phyloP scores from a whole-genome alignment of 2,329 filamentous ascomycete genomes.

The Colletotrichum sp. region DNA sequence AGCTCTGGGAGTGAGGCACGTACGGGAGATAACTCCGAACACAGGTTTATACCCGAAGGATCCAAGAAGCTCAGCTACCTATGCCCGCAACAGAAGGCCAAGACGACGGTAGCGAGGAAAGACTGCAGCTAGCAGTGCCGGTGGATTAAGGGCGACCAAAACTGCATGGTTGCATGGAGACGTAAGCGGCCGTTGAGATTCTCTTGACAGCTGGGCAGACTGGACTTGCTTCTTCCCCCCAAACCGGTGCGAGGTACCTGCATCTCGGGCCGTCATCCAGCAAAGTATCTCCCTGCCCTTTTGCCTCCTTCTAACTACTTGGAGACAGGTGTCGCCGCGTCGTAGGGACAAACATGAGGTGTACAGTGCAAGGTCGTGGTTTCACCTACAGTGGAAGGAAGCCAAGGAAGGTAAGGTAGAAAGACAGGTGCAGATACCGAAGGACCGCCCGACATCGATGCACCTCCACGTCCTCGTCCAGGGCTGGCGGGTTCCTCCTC shows the following conservation, averaged over 20 bases:
- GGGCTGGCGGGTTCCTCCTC: background rate
- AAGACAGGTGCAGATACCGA: background rate
- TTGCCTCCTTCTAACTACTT: background rate
- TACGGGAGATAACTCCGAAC: background rate
- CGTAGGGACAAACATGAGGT: background rate
- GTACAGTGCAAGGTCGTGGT: background rate
- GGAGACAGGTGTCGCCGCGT: background rate
- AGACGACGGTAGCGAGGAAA: background rate
- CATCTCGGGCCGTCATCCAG: background rate
- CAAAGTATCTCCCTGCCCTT: background rate
- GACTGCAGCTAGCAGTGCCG: background rate
- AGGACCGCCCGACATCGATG: background rate
- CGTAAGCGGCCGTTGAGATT: background rate
- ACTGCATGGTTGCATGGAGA: background rate
- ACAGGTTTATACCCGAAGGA: background rate
- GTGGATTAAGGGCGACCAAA: background rate
- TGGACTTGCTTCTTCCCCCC: background rate
- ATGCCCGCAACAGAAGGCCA: background rate
- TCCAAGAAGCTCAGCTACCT: background rate
- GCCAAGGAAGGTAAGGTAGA: background rate
- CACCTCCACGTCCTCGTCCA: background rate
- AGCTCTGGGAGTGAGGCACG: background rate
- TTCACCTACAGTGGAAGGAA: background rate
- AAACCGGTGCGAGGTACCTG: conserved; percentile 1
- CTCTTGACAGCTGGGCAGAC: background rate